phyloP scores from a whole-genome alignment of 495 filamentous ascomycete species.

The Tuber indicum region DNA sequence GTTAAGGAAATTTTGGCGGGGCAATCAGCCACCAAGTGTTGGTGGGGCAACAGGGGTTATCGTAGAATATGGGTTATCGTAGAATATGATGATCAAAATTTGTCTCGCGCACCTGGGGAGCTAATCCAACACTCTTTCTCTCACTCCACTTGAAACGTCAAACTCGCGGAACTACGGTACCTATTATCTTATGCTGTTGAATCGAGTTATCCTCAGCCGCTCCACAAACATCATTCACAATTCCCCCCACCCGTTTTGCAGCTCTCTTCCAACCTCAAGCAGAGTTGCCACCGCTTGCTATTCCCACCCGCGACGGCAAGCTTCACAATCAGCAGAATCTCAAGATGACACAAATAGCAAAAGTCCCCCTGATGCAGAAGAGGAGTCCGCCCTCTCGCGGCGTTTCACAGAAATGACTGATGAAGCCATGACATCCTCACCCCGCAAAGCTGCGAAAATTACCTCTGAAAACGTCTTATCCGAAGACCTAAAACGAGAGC shows the following conservation, averaged over 20 bases:
- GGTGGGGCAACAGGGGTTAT: not conserved
- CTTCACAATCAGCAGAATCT: not conserved
- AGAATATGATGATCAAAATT: not conserved
- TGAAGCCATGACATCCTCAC: conserved; percentile 32
- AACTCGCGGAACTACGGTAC: conserved; percentile 3
- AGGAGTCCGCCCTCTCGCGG: conserved; percentile 35
- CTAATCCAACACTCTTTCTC: not conserved
- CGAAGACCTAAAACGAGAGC: conserved; percentile 67
- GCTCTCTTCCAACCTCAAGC: conserved; percentile 13
- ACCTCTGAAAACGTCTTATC: conserved; percentile 80
- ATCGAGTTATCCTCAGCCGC: conserved; percentile 6
- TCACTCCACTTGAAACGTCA: conserved; percentile 3
- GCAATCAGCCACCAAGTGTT: not conserved
- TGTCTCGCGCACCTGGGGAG: not conserved
- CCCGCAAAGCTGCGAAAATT: conserved; percentile 43
- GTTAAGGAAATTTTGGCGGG: not conserved
- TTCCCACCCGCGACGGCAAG: not conserved
- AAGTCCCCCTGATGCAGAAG: not conserved
- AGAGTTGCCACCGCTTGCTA: conserved; percentile 7
- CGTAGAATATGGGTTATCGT: too few relatives aligned
- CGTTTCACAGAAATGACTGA: conserved; percentile 39
- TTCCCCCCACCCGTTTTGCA: not conserved
- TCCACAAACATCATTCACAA: not conserved
- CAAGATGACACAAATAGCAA: conserved; percentile 9
- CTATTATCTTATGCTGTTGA: conserved; percentile 21